phyloP scores from a whole-genome alignment of 306 rosid genomes.

The Cucurbita ficifolia region DNA sequence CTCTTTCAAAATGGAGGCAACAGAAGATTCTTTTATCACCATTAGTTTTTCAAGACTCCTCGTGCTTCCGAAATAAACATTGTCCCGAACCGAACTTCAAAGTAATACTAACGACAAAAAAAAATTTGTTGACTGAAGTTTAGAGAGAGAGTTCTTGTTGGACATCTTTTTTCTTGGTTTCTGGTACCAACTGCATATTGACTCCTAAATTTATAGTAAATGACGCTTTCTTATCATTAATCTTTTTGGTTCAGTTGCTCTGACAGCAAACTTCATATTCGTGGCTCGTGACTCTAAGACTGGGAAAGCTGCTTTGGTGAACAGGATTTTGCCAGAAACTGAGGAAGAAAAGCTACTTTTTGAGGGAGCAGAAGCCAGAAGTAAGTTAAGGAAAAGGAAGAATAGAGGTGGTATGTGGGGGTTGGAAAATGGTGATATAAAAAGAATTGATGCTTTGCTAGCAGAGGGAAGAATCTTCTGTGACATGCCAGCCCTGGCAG shows the following conservation, averaged over 20 bases:
- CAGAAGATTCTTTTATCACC: neutral
- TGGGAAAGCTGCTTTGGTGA: conserved; percentile 82
- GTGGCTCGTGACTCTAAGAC: conserved; percentile 91
- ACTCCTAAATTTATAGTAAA: neutral
- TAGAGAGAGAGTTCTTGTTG: neutral
- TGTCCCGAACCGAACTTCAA: neutral
- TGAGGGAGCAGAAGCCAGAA: conserved; percentile 70
- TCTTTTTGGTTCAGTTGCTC: conserved; percentile 19
- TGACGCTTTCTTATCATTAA: neutral
- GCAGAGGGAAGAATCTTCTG: conserved; percentile 72
- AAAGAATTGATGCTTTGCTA: conserved; percentile 31
- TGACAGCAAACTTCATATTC: conserved; percentile 87
- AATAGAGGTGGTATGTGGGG: conserved; percentile 29
- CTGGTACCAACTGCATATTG: neutral
- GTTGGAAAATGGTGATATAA: conserved; percentile 6
- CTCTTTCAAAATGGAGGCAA: neutral
- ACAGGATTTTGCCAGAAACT: conserved; percentile 64
- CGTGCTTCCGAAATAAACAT: neutral
- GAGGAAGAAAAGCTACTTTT: conserved; percentile 46
- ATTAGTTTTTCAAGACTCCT: neutral
- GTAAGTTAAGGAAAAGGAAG: conserved; percentile 47
- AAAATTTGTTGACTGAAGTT: neutral
- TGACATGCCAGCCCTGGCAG: conserved; percentile 92
- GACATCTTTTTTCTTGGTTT: neutral
- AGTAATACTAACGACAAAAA: neutral